A percentile compares a stretch with the other conserved stretches of the same genome.
These are phyloP conservation scores for Ustilago crameri DNA, from an alignment of 1,284 basidiomycete genomes.

Conservation along the genomic window DNA sequence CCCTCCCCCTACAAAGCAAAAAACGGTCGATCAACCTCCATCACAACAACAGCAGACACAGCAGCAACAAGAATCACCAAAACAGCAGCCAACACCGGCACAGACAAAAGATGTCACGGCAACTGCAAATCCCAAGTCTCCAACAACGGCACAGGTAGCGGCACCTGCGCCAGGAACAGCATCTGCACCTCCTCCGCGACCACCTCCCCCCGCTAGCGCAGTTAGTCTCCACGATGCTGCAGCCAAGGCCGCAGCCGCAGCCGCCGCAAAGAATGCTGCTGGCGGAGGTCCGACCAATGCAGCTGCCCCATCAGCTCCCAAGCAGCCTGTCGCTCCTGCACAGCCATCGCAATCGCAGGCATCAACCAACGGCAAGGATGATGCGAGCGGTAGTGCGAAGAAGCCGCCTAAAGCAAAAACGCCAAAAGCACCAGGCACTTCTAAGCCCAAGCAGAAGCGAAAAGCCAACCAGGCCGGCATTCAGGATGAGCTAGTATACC, in stretches of 20 bases:
- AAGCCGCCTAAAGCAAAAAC: constrained; percentile 24
- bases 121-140: neutral
- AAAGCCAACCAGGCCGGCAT: constrained; percentile 20
- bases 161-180: constrained; percentile 1
- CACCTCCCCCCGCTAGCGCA: constrained; percentile 33
- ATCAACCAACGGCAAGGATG: constrained; percentile 2
- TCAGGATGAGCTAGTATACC: constrained; percentile 33
- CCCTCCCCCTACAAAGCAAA: constrained; percentile 14
- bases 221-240: constrained; percentile 36
- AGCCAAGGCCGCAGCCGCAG: constrained; percentile 26
- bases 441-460: constrained; percentile 54
- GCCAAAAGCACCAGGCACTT: constrained; percentile 18
- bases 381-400: constrained; percentile 11
- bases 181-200: constrained; percentile 8
- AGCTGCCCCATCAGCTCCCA: constrained; percentile 12
- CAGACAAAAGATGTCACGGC: constrained; percentile 8
- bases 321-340: neutral
- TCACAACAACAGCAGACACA: constrained; percentile 25
- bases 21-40: neutral
- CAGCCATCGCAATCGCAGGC: neutral
- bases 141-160: neutral
- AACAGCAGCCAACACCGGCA: constrained; percentile 2
- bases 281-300: constrained; percentile 1
- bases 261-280: constrained; percentile 19
- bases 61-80: constrained; percentile 14